Conservation (phyloP, 305 asterid genomes). For the Rubia tinctorum region DNA sequence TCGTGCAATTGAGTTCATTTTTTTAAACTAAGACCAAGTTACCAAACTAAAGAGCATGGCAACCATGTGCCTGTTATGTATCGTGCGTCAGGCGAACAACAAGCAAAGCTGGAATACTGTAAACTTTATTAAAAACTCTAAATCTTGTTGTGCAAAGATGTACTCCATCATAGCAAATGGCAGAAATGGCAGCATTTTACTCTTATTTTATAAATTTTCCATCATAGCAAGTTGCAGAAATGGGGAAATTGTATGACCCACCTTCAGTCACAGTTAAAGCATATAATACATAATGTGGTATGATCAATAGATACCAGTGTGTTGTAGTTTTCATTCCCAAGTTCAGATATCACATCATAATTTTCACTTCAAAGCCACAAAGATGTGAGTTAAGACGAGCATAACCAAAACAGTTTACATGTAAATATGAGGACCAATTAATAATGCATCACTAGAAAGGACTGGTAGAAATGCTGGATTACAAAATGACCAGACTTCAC, state of each 20-base stretch:
- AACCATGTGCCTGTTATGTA: constrained; percentile 3
- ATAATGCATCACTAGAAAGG: background rate
- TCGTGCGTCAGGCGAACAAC: background rate
- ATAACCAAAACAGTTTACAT: background rate
- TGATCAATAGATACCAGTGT: background rate
- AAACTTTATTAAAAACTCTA: background rate
- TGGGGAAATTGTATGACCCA: too few relatives aligned
- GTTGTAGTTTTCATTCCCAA: background rate
- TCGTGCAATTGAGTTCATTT: background rate
- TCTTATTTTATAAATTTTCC: too few relatives aligned
- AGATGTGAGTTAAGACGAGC: background rate
- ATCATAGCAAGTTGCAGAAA: too few relatives aligned
- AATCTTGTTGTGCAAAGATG: too few relatives aligned
- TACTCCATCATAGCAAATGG: background rate
- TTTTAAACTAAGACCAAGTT: background rate
- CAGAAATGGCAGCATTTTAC: too few relatives aligned
- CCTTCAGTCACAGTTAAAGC: background rate
- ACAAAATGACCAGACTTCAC: background rate
- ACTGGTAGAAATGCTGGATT: background rate
- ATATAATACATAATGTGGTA: background rate
- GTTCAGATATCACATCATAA: background rate
- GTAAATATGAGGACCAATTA: background rate
- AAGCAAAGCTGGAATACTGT: background rate
- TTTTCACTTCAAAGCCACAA: background rate
- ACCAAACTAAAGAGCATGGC: background rate